Percentiles rank a stretch among this genome's conserved stretches.
Evolutionary conservation across 2,329 filamentous ascomycete genomes (phyloP).

Genomic region (Exserohilum rostratum): DNA sequence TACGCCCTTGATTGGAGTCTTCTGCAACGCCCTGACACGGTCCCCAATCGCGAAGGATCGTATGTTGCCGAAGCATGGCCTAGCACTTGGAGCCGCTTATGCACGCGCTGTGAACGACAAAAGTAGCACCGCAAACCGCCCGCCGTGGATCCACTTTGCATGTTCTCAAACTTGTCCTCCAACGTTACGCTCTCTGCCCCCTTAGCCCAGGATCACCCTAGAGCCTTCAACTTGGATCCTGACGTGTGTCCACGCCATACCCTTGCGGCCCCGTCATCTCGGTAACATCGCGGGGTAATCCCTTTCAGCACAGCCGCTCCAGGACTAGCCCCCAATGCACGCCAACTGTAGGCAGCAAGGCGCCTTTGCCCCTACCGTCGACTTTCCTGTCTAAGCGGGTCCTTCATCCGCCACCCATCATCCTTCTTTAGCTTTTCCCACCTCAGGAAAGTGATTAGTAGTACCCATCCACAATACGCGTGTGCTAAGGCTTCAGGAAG

Average conservation of each 20-base stretch:
- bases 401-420: no score
- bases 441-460: background rate
- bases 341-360: background rate
- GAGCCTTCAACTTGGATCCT: background rate
- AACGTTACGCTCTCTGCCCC: background rate
- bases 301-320: background rate
- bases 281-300: conserved; percentile 2
- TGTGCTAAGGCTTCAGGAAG: background rate
- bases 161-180: background rate
- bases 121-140: background rate
- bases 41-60: background rate
- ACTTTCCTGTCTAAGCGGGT: no score
- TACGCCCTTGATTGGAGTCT: background rate
- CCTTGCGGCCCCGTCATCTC: background rate
- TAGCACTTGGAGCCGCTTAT: background rate
- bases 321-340: background rate
- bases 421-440: background rate
- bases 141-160: background rate
- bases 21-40: background rate
- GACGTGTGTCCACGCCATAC: background rate
- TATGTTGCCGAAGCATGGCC: background rate
- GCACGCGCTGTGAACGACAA: background rate
- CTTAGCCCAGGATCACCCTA: background rate
- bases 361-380: background rate
- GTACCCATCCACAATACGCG: background rate